These are phyloP conservation scores for Setomelanomma holmii DNA, from an alignment of 2,329 filamentous ascomycete species.

Conservation along the genomic window DNA sequence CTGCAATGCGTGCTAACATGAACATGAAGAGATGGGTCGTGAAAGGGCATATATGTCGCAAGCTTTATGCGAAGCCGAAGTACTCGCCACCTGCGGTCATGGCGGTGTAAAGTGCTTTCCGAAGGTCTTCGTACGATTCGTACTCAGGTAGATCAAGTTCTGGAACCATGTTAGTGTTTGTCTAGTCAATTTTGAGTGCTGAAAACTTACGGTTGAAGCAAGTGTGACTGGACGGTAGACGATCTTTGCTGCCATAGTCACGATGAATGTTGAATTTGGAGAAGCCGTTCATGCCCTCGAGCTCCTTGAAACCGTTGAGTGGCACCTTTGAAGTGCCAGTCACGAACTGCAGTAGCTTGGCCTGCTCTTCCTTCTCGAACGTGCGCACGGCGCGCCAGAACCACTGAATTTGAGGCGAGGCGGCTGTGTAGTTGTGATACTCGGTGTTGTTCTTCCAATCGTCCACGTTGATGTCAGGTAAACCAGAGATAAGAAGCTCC, in stretches of 20 bases:
- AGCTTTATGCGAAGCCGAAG: conserved; percentile 87
- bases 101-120: conserved; percentile 88
- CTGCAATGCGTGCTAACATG: conserved; percentile 40
- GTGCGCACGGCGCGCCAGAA: conserved; percentile 98
- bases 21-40: conserved; percentile 18
- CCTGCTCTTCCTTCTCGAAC: conserved; percentile 98
- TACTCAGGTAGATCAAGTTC: conserved; percentile 99
- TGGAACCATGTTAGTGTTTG: conserved; percentile 56
- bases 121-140: conserved; percentile 89
- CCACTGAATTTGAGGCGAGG: conserved; percentile 97
- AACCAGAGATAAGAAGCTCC: conserved; percentile 92
- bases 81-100: conserved; percentile 98
- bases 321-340: conserved; percentile 98
- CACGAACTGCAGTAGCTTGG: conserved; percentile 96
- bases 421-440: conserved; percentile 95
- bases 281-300: conserved; percentile 99
- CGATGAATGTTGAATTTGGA: conserved; percentile 99
- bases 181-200: not conserved
- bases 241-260: conserved; percentile 95
- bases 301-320: conserved; percentile 97
- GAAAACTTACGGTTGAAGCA: conserved; percentile 94
- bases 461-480: conserved; percentile 96
- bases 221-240: conserved; percentile 93
- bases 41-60: conserved; percentile 3
- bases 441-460: conserved; percentile 99